Percentiles rank a stretch among this genome's conserved stretches.
Conservation (phyloP, 2,329 filamentous ascomycete genomes). For the Onygenales sp. region DNA sequence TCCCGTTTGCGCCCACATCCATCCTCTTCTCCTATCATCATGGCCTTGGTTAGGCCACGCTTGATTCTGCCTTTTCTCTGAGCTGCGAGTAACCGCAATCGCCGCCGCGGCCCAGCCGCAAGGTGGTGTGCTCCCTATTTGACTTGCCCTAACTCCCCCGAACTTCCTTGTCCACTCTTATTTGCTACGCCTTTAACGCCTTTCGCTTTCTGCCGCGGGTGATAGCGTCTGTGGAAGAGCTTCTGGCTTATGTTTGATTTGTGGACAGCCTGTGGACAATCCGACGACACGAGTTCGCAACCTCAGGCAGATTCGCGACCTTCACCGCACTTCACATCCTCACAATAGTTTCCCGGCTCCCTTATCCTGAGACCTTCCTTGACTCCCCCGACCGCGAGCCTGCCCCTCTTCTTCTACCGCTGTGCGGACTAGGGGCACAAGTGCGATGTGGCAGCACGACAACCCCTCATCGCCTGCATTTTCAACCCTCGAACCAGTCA, state of each 20-base stretch:
- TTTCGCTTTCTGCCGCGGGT: background rate
- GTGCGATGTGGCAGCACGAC: conserved; percentile 26
- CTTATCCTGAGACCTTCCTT: background rate
- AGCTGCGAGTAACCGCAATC: background rate
- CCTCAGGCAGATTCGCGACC: background rate
- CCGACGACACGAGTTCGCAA: background rate
- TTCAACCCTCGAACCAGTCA: conserved; percentile 30
- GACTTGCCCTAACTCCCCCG: background rate
- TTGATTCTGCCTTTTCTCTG: background rate
- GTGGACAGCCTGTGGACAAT: background rate
- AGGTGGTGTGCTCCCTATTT: background rate
- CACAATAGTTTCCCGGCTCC: background rate
- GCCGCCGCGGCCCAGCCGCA: background rate
- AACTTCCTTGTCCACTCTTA: background rate
- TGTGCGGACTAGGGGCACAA: background rate
- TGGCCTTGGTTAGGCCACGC: background rate
- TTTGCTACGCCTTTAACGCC: background rate
- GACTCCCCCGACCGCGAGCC: background rate
- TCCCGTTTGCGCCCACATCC: background rate
- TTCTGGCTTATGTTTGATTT: background rate
- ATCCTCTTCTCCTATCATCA: background rate
- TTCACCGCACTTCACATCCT: background rate
- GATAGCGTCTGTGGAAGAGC: background rate
- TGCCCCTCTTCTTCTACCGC: background rate
- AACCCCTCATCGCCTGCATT: conserved; percentile 28